Evolutionary conservation across 176 grass and related monocot species (phyloP).

Genomic region (Typha latifolia): DNA sequence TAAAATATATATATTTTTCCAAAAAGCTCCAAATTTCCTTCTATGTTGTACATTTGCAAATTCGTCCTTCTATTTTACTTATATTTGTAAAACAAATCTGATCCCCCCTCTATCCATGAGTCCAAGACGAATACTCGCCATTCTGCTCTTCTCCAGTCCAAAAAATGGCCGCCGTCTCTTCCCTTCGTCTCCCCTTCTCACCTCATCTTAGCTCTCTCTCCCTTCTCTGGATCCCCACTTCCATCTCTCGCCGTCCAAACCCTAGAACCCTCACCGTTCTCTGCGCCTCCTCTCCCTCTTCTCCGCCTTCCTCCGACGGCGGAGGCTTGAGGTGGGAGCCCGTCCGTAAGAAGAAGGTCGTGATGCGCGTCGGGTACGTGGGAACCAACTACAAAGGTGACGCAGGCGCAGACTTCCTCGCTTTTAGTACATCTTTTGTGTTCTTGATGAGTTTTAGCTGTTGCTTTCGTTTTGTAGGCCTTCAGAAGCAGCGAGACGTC

Average conservation of each 20-base stretch:
- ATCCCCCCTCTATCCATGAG: too few relatives aligned
- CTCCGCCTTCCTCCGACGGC: conserved; percentile 1
- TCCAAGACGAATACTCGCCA: neutral
- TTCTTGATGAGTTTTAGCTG: neutral
- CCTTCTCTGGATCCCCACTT: neutral
- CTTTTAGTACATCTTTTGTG: neutral
- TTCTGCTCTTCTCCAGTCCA: neutral
- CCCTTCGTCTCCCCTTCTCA: conserved; percentile 37
- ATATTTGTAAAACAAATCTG: too few relatives aligned
- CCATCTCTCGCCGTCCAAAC: conserved; percentile 3
- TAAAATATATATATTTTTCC: too few relatives aligned
- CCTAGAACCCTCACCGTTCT: conserved; percentile 25
- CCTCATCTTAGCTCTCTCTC: conserved; percentile 10
- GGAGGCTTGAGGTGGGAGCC: conserved; percentile 56
- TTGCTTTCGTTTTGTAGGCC: conserved; percentile 36
- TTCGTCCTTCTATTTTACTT: too few relatives aligned
- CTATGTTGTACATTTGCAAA: too few relatives aligned
- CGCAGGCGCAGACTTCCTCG: neutral
- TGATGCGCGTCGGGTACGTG: conserved; percentile 76
- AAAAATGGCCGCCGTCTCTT: conserved; percentile 41
- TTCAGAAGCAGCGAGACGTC: conserved; percentile 68
- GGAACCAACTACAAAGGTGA: conserved; percentile 81
- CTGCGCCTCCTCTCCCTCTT: conserved; percentile 12
- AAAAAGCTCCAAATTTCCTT: too few relatives aligned
- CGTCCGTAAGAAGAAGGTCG: conserved; percentile 76